Evolutionary conservation across 1,284 basidiomycete species (phyloP), one percentile per base, ranked within the genome.

Genomic region (Tausonia pullulans): DNA sequence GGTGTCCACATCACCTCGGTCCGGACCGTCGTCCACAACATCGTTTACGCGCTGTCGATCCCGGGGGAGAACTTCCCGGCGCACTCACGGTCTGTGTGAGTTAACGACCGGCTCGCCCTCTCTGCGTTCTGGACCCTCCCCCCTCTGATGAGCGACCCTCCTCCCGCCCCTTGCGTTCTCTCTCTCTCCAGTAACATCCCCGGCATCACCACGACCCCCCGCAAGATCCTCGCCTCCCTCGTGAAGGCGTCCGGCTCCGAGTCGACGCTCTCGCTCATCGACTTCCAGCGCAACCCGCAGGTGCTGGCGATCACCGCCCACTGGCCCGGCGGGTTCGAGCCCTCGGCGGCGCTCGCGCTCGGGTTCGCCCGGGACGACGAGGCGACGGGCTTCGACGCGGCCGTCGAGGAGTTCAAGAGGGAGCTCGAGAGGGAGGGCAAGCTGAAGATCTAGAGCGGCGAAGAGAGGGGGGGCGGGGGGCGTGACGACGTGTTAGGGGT

Each of bases 21-120:
- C 39, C n/a, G 14, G 7, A 55, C 58, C 16, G 81, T 82, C 4
- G 78, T 83, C 69, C 73, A 76, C 66, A 60, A 57, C 55, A 44
- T 57, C 41, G n/a, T 44, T n/a, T 13, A 45, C 43, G 55, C 55
- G 4, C 7, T 45, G 4, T 14, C 43, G 5, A 40, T 57, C 11
- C 55, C 55, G 3, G 11, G 41, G 9, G 13, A 40, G 4, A 43
- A 6, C 43, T 57, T 57, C 55, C 43, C 55, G 43, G 14, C 40
- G n/a, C 55, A 57, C 55, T 57, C 55, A 41, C 55, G 55, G 0
- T 44, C 55, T 6, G 55, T 57, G 27, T 27, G 27, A 27, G 27
- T 27, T 27, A 27, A 27, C 5, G 44, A 53, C 13, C 52, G 52
- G 3, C 60, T 61, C 10, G 14, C 16, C n/a, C 41, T 61, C 41